Base-by-base conservation (phyloP, 2,329 filamentous ascomycete species). In the Claviceps spartinae region DNA sequence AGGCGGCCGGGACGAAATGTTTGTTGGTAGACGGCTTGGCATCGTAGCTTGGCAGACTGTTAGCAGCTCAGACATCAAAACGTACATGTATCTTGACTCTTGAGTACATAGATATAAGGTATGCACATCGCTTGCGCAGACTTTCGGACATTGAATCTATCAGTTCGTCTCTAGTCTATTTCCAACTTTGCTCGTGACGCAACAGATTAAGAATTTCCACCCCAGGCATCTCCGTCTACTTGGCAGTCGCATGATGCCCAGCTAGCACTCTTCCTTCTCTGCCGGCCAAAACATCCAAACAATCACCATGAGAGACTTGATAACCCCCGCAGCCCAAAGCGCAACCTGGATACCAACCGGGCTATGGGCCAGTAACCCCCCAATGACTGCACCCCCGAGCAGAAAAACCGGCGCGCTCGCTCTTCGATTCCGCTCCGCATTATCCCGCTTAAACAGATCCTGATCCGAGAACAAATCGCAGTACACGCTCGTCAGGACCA, bases 401-500 rank as follows among this genome's bases (percentile, higher is more conserved):
- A 79, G 66, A 46, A 77, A 58, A 2, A 73, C 48, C 2, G 76
- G 76, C 1, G 77, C 77, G 0, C 66, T 72, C 2, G 72, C 62
- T 45, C 77, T 65, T 20, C 74, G 69, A 56, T 79, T 78, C 36
- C 76, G 63, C 61, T 78, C 75, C 5, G 63, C 63, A 54, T 79
- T 79, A 42, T 62, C 55, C 8, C 61, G 47, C 1, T 65, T 63
- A 38, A 79, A 74, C 3, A 79, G 59, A 24, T 72, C 65, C 36
- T 69, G 67, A 52, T 88, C 85, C 1, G 82, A 85, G 58, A 88
- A 88, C 20, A 91, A 62, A 63, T 91, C 87, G 62, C 85, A 89
- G 69, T 90, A 91, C 55, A 87, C 82, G 62, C 84, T 88, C 1
- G 87, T 91, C 54, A 93, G 67, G 3, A 90, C 87, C 16, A 89